phyloP scores from a whole-genome alignment of 2,329 filamentous ascomycete genomes.

The Cladophialophora carrionii region DNA sequence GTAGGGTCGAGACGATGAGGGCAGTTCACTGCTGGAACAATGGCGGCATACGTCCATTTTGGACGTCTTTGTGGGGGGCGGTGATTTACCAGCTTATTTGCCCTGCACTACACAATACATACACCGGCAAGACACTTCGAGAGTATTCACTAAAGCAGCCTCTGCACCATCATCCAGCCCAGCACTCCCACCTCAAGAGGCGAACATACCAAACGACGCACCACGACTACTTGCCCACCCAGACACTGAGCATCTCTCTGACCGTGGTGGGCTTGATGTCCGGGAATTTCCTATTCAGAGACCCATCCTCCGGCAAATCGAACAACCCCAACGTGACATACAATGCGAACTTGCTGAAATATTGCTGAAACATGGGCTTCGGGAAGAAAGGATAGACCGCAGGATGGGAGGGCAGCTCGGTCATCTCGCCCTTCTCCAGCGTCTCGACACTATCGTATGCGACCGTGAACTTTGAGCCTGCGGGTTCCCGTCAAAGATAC shows the following conservation, averaged over 20 bases:
- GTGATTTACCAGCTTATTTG: too few species aligned
- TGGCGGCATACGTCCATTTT: neutral
- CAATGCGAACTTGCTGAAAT: conserved; percentile 34
- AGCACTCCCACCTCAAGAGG: neutral
- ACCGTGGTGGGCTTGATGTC: conserved; percentile 36
- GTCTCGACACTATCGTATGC: conserved; percentile 43
- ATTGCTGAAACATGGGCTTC: conserved; percentile 37
- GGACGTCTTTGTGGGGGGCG: too few species aligned
- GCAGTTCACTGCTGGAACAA: neutral
- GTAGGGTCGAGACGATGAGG: neutral
- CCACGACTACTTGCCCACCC: conserved; percentile 13
- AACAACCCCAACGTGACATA: conserved; percentile 31
- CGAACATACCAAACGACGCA: neutral
- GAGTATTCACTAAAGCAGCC: too few species aligned
- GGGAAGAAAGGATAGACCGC: conserved; percentile 37
- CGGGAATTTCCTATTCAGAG: conserved; percentile 38
- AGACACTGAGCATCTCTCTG: conserved; percentile 31
- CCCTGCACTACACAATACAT: too few species aligned
- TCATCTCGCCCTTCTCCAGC: conserved; percentile 44
- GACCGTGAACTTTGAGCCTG: conserved; percentile 42
- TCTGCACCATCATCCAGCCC: neutral
- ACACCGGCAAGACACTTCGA: too few species aligned
- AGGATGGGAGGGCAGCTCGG: conserved; percentile 41
- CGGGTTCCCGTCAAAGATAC: too few species aligned
- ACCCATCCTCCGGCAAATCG: conserved; percentile 24